Evolutionary conservation across 441 rosid genomes (phyloP), one percentile per base, ranked within the genome.

Genomic region (Gossypium laxum): DNA sequence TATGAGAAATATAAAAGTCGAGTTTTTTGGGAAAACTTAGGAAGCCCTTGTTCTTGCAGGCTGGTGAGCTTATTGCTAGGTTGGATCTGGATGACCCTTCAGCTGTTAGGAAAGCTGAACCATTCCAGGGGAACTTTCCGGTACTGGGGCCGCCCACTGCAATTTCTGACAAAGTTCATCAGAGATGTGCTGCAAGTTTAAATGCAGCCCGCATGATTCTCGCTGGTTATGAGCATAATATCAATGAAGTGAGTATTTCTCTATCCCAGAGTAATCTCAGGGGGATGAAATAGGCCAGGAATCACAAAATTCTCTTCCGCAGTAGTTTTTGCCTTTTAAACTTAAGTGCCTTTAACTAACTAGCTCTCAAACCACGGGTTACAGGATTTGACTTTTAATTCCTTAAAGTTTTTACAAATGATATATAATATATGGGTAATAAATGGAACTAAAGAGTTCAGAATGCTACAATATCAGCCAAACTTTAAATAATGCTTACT

Each of bases 61-160:
- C 97, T 82, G 98, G 99, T 80, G 97, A 96, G 86, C 97, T 96
- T 79, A 91, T 96, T 83, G 97, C 97, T 72, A 85, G 84, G 76
- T 89, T 96, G 73, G 98, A 93, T 75, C 87, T 96, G 63, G 99
- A 96, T 76, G 99, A 96, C 82, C 99, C 98, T 78, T 96, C 97
- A 1, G 98, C 98, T 50, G 99, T 96, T 76, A 85, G 97, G 80
- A 91, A 96, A 85, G 96, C 99, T 51, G 99, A 96, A 80, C 96
- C 88, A 61, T 93, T 93, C 84, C 87, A 82, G 81, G 98, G 93
- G 74, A 85, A 87, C 83, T 96, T 96, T 78, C 99, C 99, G 0
- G 41, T 80, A 63, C 73, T 93, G 81, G 97, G 97, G 45, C 91
- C 93, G 76, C 96, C 99, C 69, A 96, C 98, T 50, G 99, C 97